These are phyloP conservation scores for Krasilnikovozyma curviuscula DNA, from an alignment of 768 basidiomycete genomes.

Conservation along the genomic window DNA sequence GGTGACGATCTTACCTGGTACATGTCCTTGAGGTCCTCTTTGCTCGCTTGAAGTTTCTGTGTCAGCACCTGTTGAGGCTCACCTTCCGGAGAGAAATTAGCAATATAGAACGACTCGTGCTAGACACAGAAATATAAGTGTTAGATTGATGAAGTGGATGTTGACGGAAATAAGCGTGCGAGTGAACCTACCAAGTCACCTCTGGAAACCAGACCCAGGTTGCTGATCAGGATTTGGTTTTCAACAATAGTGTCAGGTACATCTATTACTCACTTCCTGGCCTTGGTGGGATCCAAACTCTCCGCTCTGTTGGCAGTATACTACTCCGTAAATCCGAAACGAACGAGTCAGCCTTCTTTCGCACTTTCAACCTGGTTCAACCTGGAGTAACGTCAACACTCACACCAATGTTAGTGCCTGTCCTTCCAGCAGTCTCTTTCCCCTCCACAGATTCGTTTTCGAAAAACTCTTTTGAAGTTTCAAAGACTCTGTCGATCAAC, in stretches of 20 bases:
- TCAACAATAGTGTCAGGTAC: no score
- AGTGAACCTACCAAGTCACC: no score
- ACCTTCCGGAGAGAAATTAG: slow-evolving; percentile 36
- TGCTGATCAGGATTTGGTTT: no score
- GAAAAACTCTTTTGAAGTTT: neutral
- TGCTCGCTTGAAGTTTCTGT: slow-evolving; percentile 36
- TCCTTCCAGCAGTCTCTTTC: slow-evolving; percentile 5
- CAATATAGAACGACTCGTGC: slow-evolving; percentile 4
- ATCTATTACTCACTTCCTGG: neutral
- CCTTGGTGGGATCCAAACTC: neutral
- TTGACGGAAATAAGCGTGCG: no score
- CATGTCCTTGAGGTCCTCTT: slow-evolving; percentile 35
- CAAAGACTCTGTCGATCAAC: slow-evolving; percentile 15
- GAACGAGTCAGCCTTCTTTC: neutral
- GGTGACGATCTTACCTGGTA: slow-evolving; percentile 8
- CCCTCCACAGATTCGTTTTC: slow-evolving; percentile 32
- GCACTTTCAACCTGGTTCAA: slow-evolving; percentile 3
- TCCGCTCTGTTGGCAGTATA: slow-evolving; percentile 22
- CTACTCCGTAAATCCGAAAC: neutral
- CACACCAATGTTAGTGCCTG: slow-evolving; percentile 11
- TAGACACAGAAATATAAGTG: no score
- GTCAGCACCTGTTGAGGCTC: slow-evolving; percentile 35
- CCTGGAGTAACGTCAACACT: slow-evolving; percentile 2
- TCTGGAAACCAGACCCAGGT: no score
- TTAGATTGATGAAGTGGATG: no score